Conservation (phyloP, 495 filamentous ascomycete genomes). For the Penicillium steckii region DNA sequence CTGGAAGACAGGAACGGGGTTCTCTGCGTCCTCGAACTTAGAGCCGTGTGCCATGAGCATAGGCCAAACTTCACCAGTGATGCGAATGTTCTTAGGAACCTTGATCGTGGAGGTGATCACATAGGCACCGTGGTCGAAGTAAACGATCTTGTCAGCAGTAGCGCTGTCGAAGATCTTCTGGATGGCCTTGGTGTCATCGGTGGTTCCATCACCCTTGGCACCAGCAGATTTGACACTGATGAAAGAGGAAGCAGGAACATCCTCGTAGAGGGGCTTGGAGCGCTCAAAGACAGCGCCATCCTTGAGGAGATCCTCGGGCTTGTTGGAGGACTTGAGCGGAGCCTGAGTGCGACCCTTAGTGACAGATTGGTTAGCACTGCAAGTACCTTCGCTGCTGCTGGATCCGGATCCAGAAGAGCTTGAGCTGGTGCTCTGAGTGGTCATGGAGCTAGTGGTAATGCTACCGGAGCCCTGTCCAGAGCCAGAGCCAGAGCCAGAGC, state of each 20-base stretch:
- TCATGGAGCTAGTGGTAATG: not conserved
- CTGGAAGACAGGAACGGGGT: slow-evolving; percentile 63
- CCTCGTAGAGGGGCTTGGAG: slow-evolving; percentile 67
- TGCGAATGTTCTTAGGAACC: slow-evolving; percentile 62
- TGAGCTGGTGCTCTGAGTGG: slow-evolving; percentile 5
- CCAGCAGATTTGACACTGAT: slow-evolving; percentile 74
- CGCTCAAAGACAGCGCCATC: slow-evolving; percentile 59
- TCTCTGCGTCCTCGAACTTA: slow-evolving; percentile 66
- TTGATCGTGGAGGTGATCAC: slow-evolving; percentile 79
- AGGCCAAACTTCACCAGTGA: slow-evolving; percentile 90
- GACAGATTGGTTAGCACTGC: slow-evolving; percentile 27
- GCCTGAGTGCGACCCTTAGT: slow-evolving; percentile 40
- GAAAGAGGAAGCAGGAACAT: slow-evolving; percentile 46
- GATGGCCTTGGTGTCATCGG: slow-evolving; percentile 61
- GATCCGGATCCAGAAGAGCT: slow-evolving; percentile 11
- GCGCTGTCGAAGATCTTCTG: slow-evolving; percentile 69
- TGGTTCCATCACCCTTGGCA: slow-evolving; percentile 71
- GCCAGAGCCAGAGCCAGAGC: slow-evolving; percentile 2
- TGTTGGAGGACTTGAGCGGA: slow-evolving; percentile 31
- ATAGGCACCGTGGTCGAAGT: slow-evolving; percentile 91
- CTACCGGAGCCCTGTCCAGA: no score
- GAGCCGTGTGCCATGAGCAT: slow-evolving; percentile 79
- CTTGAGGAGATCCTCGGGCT: slow-evolving; percentile 38
- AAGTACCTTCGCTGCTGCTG: slow-evolving; percentile 25
- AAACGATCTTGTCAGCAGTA: slow-evolving; percentile 64